Base-by-base conservation (phyloP, 345 rosid species). In the Sisymbrium altissimum region DNA sequence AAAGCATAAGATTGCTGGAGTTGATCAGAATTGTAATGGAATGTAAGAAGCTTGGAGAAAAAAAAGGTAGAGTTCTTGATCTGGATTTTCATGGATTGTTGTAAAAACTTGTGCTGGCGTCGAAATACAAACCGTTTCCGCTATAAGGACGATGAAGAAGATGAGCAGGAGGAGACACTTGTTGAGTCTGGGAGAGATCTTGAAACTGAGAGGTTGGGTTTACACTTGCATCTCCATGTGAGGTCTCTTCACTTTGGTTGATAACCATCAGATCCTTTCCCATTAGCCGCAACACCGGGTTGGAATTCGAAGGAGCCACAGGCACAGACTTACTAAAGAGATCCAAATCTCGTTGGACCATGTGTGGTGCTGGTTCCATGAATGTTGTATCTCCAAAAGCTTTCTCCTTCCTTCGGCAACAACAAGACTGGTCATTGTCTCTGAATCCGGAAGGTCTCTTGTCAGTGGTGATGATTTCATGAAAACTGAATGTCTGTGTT, bases 251-350 rank as follows among this genome's bases (percentile, higher is more conserved):
- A 44, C 86, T 89, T 57, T 85, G 95, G 85, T 82, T 95, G 67
- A 95, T 83, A 80, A 95, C 93, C 93, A 93, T 82, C 71, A 95
- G 81, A 68, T 95, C 87, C 83, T 95, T 95, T 12, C 99, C 99
- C 99, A 95, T 95, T 74, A 95, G 81, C 84, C 99, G 84, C 43
- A 95, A 88, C 57, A 92, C 68, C 2, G 97, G 93, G 80, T 85
- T 87, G 29, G 89, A 60, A 79, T 81, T 91, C 23, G 90, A 70
- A 70, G 75, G 60, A 45, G 13, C 17, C 19, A 19, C 12, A 0
- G 60, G 70, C 13, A 46, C 30, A 63, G 80, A 8, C 71, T 77
- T 64, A 61, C 64, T 68, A n/a, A 53, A n/a, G 45, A 60, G 13
- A 41, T 46, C 66, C 6, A 64, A 39, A 45, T 64, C 66, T 64